These are phyloP conservation scores for Lathyrus aphaca DNA, from an alignment of 306 rosid genomes.

Conservation along the genomic window DNA sequence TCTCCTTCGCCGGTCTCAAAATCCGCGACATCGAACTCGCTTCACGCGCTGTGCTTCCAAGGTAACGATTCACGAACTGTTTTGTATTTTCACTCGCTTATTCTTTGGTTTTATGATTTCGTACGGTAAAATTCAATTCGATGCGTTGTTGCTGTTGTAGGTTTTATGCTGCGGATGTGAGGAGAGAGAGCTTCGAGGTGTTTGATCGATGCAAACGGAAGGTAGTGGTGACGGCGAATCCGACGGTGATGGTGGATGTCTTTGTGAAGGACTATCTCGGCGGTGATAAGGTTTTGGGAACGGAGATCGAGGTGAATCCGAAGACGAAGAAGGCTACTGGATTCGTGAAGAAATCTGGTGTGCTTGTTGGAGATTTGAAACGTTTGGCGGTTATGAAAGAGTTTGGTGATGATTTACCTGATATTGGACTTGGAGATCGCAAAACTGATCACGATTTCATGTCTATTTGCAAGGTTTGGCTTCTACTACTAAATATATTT, in stretches of 20 bases:
- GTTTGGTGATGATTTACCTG: slow-evolving; percentile 75
- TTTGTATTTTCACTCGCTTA: neutral
- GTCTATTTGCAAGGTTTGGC: slow-evolving; percentile 86
- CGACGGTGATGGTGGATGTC: slow-evolving; percentile 91
- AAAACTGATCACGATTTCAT: slow-evolving; percentile 85
- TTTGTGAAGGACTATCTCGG: slow-evolving; percentile 88
- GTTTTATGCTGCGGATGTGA: slow-evolving; percentile 89
- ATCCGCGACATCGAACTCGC: slow-evolving; percentile 92
- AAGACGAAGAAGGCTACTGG: slow-evolving; percentile 97
- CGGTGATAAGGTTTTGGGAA: slow-evolving; percentile 84
- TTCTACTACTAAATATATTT: neutral
- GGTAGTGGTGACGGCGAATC: slow-evolving; percentile 94
- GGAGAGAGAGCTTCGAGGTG: slow-evolving; percentile 85
- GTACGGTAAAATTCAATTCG: neutral
- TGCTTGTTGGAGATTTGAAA: slow-evolving; percentile 79
- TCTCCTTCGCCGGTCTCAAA: slow-evolving; percentile 88
- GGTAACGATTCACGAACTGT: slow-evolving; percentile 43
- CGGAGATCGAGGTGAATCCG: slow-evolving; percentile 89
- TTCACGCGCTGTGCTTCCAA: slow-evolving; percentile 87
- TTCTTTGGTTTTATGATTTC: neutral
- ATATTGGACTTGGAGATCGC: slow-evolving; percentile 88
- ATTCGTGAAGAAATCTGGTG: slow-evolving; percentile 90
- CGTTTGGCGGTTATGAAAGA: slow-evolving; percentile 66
- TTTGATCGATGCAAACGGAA: slow-evolving; percentile 82
- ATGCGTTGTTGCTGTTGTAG: slow-evolving; percentile 38